phyloP scores from a whole-genome alignment of 331 rosid genomes.

The Malus hybrid region DNA sequence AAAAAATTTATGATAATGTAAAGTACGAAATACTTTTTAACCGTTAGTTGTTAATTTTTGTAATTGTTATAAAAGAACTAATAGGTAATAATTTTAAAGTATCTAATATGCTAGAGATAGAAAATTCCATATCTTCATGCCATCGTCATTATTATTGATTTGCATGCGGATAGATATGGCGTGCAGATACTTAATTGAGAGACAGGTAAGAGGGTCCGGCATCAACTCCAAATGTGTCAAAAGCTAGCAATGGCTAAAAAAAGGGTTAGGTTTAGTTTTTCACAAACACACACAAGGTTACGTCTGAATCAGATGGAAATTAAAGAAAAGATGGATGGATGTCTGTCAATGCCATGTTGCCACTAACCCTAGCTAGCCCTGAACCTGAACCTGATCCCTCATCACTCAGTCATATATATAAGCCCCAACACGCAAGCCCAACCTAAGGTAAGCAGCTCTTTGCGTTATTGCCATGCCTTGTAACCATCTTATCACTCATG shows the following conservation, averaged over 20 bases:
- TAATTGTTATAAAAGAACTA: too few species aligned
- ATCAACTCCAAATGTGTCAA: not conserved
- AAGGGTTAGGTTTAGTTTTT: not conserved
- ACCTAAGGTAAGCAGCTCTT: conserved; percentile 1
- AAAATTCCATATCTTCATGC: not conserved
- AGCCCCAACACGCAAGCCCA: conserved; percentile 17
- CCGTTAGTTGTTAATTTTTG: too few species aligned
- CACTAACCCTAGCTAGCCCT: conserved; percentile 14
- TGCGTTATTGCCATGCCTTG: conserved; percentile 10
- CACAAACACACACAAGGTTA: conserved; percentile 11
- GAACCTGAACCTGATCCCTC: not conserved
- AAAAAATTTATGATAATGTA: too few species aligned
- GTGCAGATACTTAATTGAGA: not conserved
- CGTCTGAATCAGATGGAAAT: conserved; percentile 22
- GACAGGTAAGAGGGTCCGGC: not conserved
- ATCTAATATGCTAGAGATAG: not conserved
- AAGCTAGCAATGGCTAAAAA: not conserved
- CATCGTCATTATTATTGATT: not conserved
- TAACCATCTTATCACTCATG: conserved; percentile 26
- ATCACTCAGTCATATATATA: not conserved
- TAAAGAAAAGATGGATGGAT: conserved; percentile 15
- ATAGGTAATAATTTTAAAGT: too few species aligned
- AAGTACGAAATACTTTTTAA: too few species aligned
- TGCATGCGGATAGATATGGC: not conserved
- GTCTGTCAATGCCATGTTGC: conserved; percentile 21